Percentiles rank a stretch among this genome's conserved stretches.
phyloP scores from a whole-genome alignment of 805 yeast genomes.

The Saccharomycopsis amapae region DNA sequence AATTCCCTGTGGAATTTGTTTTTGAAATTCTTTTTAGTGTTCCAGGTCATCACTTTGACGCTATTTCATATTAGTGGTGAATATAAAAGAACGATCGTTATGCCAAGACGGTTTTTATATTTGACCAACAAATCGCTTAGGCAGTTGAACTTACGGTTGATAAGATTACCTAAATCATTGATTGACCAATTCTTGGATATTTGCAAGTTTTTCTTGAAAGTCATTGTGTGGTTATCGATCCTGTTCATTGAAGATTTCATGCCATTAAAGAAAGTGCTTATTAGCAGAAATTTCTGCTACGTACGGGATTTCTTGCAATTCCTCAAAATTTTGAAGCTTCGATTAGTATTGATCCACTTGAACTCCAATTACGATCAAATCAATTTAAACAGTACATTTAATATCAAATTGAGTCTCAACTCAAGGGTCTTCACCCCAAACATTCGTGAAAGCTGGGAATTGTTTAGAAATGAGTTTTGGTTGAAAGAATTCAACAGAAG shows the following conservation, averaged over 20 bases:
- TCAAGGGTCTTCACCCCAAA: conserved; percentile 79
- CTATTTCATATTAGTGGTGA: conserved; percentile 86
- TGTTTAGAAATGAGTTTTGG: conserved; percentile 92
- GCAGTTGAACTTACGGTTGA: conserved; percentile 71
- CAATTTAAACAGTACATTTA: conserved; percentile 13
- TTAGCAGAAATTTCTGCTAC: conserved; percentile 14
- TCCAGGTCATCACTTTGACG: conserved; percentile 58
- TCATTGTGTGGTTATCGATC: conserved; percentile 3
- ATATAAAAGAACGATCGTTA: conserved; percentile 74
- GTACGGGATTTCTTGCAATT: conserved; percentile 7
- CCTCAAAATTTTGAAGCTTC: conserved; percentile 14
- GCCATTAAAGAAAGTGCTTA: conserved; percentile 9
- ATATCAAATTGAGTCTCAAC: conserved; percentile 58
- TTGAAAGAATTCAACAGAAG: conserved; percentile 69
- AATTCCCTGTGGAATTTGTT: conserved; percentile 14
- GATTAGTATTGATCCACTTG: conserved; percentile 15
- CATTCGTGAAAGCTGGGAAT: conserved; percentile 89
- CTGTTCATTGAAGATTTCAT: conserved; percentile 4
- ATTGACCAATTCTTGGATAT: conserved; percentile 9
- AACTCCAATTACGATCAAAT: conserved; percentile 15
- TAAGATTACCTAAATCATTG: conserved; percentile 38
- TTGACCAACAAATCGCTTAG: conserved; percentile 87
- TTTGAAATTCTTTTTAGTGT: conserved; percentile 49
- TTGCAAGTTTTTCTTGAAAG: conserved; percentile 1
- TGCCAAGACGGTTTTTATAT: conserved; percentile 70